phyloP scores from a whole-genome alignment of 805 yeast genomes.

The Wickerhamiella lipophila region DNA sequence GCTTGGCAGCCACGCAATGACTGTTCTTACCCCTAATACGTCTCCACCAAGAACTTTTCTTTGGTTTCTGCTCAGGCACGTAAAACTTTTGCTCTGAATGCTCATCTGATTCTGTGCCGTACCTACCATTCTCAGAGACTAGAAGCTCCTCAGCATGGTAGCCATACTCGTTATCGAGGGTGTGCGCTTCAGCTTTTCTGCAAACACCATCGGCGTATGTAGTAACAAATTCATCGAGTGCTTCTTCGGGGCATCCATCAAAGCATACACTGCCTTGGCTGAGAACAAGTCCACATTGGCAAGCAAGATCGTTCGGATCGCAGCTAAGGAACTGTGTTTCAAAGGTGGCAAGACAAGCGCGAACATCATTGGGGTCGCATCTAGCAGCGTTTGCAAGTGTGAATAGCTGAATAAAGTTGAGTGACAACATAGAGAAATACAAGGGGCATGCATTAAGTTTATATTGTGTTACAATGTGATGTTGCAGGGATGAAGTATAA shows the following conservation, averaged over 20 bases:
- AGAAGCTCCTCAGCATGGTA: background rate
- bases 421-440: background rate
- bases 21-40: background rate
- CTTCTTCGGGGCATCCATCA: conserved; percentile 10
- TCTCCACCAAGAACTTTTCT: background rate
- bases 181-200: conserved; percentile 5
- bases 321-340: background rate
- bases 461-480: background rate
- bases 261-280: conserved; percentile 6
- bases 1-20: background rate
- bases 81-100: too few species aligned
- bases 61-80: background rate
- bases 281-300: conserved; percentile 6
- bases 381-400: background rate
- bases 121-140: too few species aligned
- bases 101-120: too few species aligned
- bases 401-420: background rate
- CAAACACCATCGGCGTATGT: conserved; percentile 10
- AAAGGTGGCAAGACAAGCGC: background rate
- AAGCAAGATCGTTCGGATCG: conserved; percentile 1
- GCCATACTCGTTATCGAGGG: conserved; percentile 1
- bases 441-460: background rate
- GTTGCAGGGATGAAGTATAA: too few species aligned
- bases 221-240: conserved; percentile 6
- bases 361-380: conserved; percentile 8